Evolutionary conservation across 2,329 filamentous ascomycete genomes (phyloP), one percentile per base, ranked within the genome.

Genomic region (Lasiodiplodia sp.): DNA sequence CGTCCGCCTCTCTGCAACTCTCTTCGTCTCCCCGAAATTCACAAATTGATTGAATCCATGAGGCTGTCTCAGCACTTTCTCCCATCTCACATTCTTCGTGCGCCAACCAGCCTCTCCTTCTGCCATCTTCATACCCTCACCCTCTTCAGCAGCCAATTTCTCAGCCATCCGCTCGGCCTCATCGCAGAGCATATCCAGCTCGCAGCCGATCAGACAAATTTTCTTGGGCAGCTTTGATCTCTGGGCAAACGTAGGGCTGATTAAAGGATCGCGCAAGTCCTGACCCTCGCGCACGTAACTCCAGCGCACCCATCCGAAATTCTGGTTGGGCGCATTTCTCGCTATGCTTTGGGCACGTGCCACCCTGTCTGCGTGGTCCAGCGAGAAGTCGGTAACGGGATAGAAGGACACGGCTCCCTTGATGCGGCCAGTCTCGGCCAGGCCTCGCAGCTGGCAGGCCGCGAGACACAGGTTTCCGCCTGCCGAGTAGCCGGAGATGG

Each of bases 401-500:
- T 85, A 87, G 53, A 84, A 76, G 3, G 82, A 76, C 8, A 85
- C 72, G 0, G 81, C 77, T 0, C 81, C 84, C 5, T 74, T 71
- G 14, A 82, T 69, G 12, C 72, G 73, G 3, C 51, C 31, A 11
- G 16, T n/a, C 4, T 72, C 74, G 38, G 75, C 73, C 40, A 86
- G 71, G 16, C 70, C 73, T 0, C 79, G 77, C 11, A 83, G 72
- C 71, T 85, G 83, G 16, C 79, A 72, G 0, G 79, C 80, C 7
- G 78, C 74, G 0, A 87, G 75, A 0, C 81, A 72, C 0, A 87
- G 76, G 72, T 85, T 87, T 2, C 81, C 86, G 31, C 86, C 86
- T 0, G 85, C 85, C 40, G 83, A 85, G 75, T 84, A 87, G 11
- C 86, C 86, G 1, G 77, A 80, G 0, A 87, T 70, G 0, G 80